Conservation (phyloP, 1,284 basidiomycete genomes). For the Ustilago sp. region DNA sequence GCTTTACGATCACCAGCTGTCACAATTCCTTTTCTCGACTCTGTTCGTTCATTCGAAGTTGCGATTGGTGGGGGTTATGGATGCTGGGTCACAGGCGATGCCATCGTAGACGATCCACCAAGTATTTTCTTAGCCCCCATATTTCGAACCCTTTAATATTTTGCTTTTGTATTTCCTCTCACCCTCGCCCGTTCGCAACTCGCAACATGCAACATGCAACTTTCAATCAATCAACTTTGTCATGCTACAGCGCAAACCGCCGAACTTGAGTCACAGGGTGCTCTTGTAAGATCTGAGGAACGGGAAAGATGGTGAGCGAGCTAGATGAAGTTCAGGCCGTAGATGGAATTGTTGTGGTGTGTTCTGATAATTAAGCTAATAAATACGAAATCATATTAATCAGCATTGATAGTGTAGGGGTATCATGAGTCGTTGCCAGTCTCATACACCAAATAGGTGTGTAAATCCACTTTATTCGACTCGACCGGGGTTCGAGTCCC, state of each 20-base stretch:
- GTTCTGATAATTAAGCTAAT: rapidly evolving
- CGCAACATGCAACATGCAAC: background rate
- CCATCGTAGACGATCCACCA: background rate
- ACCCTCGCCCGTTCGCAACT: background rate
- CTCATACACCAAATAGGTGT: conserved; percentile 22
- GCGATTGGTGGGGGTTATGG: conserved; percentile 46
- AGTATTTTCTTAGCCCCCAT: background rate
- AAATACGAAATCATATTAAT: background rate
- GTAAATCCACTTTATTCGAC: conserved; percentile 37
- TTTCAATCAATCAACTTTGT: background rate
- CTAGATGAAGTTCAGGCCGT: too few relatives aligned
- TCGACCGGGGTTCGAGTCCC: conserved; percentile 58
- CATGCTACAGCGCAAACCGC: background rate
- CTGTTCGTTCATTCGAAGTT: conserved; percentile 60
- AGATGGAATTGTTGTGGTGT: too few relatives aligned
- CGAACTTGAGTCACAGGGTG: too few relatives aligned
- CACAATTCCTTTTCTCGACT: conserved; percentile 63
- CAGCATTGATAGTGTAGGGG: conserved; percentile 52
- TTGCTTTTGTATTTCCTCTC: background rate
- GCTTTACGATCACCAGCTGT: conserved; percentile 63
- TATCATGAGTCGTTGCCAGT: conserved; percentile 53
- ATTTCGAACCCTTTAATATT: background rate
- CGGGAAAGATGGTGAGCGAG: too few relatives aligned
- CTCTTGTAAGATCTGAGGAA: too few relatives aligned
- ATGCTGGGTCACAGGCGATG: conserved; percentile 12